phyloP scores from a whole-genome alignment of 768 basidiomycete genomes.

The Scleroderma citrinum region DNA sequence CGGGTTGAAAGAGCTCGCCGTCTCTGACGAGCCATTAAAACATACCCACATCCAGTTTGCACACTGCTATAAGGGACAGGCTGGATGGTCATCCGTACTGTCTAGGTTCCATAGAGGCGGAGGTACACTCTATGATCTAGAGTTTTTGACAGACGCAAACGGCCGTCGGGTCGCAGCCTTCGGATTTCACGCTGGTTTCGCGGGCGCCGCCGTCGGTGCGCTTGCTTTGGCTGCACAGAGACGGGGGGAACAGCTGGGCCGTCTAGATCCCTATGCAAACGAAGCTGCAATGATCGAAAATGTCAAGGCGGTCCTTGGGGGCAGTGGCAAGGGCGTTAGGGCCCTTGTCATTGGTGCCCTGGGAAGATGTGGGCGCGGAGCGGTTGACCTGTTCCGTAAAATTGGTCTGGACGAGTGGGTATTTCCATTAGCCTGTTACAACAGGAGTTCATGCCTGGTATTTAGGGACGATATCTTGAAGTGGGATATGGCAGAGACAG shows the following conservation, averaged over 20 bases:
- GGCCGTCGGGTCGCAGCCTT: conserved; percentile 96
- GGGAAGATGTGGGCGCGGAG: conserved; percentile 91
- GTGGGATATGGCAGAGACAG: conserved; percentile 97
- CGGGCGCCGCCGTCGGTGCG: conserved; percentile 91
- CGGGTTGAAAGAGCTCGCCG: conserved; percentile 93
- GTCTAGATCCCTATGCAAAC: conserved; percentile 74
- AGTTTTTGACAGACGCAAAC: conserved; percentile 81
- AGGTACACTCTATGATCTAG: conserved; percentile 90
- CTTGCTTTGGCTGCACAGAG: conserved; percentile 70
- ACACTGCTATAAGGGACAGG: conserved; percentile 95
- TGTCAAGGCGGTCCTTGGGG: conserved; percentile 62
- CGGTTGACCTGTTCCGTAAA: conserved; percentile 92
- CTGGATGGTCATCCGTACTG: conserved; percentile 84
- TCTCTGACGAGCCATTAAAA: conserved; percentile 71
- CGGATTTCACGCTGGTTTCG: conserved; percentile 97
- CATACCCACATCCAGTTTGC: conserved; percentile 99
- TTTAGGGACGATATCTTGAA: conserved; percentile 85
- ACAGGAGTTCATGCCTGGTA: too few relatives aligned
- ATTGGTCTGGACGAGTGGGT: conserved; percentile 91
- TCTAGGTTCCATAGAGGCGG: conserved; percentile 78
- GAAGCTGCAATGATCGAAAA: conserved; percentile 77
- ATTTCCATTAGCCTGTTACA: too few relatives aligned
- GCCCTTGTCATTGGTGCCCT: conserved; percentile 95
- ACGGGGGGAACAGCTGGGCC: conserved; percentile 54
- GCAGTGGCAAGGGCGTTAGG: conserved; percentile 66